Percentiles rank a stretch among this genome's conserved stretches.
Conservation (phyloP, 2,329 filamentous ascomycete genomes). For the Cyclaneusma minus region DNA sequence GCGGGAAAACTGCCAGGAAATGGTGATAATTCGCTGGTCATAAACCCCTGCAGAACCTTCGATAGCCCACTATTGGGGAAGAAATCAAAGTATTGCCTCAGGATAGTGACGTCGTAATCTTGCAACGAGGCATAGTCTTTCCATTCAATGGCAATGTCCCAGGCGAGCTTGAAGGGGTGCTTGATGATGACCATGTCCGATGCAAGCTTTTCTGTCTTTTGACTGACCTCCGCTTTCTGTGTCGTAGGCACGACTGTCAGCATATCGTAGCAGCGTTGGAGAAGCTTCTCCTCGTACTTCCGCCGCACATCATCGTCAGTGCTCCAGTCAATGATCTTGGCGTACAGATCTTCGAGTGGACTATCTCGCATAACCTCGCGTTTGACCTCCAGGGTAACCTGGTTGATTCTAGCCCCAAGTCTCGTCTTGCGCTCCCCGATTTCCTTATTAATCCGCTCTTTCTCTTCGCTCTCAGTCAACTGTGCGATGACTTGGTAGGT, state of each 20-base stretch:
- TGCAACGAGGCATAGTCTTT: constrained; percentile 58
- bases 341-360: constrained; percentile 66
- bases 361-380: constrained; percentile 66
- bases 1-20: constrained; percentile 38
- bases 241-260: constrained; percentile 47
- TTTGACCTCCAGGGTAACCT: constrained; percentile 79
- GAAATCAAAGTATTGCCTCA: constrained; percentile 66
- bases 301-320: constrained; percentile 72
- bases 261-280: constrained; percentile 66
- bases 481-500: constrained; percentile 75
- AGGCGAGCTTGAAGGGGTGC: constrained; percentile 76
- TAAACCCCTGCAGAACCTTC: constrained; percentile 67
- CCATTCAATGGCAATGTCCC: constrained; percentile 86
- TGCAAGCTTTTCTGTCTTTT: constrained; percentile 61
- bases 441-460: constrained; percentile 73
- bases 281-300: constrained; percentile 76
- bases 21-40: constrained; percentile 72
- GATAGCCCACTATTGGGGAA: constrained; percentile 76
- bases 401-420: constrained; percentile 66
- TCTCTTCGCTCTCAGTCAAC: constrained; percentile 74
- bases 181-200: constrained; percentile 94
- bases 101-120: constrained; percentile 63
- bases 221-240: constrained; percentile 54
- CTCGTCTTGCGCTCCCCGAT: constrained; percentile 81
- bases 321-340: constrained; percentile 78